Evolutionary conservation across 768 basidiomycete genomes (phyloP).

Genomic region (Rhizopogon roseolus): DNA sequence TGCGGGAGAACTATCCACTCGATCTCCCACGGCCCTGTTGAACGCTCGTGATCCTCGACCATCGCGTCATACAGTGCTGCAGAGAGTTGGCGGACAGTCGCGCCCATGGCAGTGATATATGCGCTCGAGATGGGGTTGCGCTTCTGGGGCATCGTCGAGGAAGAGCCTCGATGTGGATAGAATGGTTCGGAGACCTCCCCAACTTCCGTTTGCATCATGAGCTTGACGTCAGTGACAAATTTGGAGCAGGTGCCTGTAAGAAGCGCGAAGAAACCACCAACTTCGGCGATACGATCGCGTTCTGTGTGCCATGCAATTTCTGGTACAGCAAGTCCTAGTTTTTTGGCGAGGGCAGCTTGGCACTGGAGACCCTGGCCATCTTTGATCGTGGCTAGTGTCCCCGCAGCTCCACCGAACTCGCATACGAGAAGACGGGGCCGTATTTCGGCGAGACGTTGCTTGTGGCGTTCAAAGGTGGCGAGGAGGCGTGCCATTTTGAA

Average conservation of each 20-base stretch:
- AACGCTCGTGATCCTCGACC: slow-evolving; percentile 45
- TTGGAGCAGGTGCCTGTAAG: slow-evolving; percentile 42
- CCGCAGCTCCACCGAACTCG: slow-evolving; percentile 42
- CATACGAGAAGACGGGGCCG: slow-evolving; percentile 33
- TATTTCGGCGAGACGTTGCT: slow-evolving; percentile 32
- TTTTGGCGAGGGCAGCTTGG: slow-evolving; percentile 16
- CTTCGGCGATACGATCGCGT: slow-evolving; percentile 38
- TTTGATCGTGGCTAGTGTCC: slow-evolving; percentile 40
- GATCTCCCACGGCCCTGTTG: slow-evolving; percentile 47
- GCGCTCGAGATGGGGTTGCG: slow-evolving; percentile 42
- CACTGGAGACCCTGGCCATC: slow-evolving; percentile 27
- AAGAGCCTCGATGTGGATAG: slow-evolving; percentile 38
- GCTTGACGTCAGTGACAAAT: slow-evolving; percentile 39
- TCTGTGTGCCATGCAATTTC: slow-evolving; percentile 37
- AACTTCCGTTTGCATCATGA: slow-evolving; percentile 45
- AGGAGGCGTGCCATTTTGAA: slow-evolving; percentile 43
- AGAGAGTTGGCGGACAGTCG: slow-evolving; percentile 36
- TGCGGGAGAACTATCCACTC: slow-evolving; percentile 46
- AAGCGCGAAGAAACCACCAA: slow-evolving; percentile 40
- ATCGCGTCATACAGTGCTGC: slow-evolving; percentile 39
- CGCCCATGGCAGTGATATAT: slow-evolving; percentile 40
- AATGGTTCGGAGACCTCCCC: slow-evolving; percentile 42
- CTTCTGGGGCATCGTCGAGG: slow-evolving; percentile 48
- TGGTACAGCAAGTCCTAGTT: slow-evolving; percentile 15
- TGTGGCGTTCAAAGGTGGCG: slow-evolving; percentile 38